Base-by-base conservation (phyloP, 441 rosid species). In the Iberis amara region DNA sequence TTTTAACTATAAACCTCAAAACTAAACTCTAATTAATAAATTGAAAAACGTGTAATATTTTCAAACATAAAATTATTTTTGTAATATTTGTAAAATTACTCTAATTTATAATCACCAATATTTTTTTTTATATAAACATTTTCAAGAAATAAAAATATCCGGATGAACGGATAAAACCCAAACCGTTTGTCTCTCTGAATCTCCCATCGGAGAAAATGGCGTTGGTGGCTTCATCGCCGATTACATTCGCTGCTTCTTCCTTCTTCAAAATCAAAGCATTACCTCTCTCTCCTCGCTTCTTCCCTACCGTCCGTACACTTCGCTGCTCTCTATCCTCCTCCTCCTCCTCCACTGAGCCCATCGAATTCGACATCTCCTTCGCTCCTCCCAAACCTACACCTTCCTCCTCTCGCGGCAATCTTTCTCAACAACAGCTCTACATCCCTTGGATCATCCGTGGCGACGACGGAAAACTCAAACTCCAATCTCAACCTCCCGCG, bases 401-500 rank as follows among this genome's bases (percentile, higher is more conserved):
- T 33, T 43, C 62, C 59, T 52, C 62, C 41, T 23, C 28, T 42
- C 61, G 15, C 49, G 54, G 41, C 11, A 59, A 15, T 35, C 5
- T 0, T 13, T 46, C 23, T 32, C n/a, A 33, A 11, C 74, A 68
- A 11, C 88, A 85, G 71, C 69, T 80, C 1, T 65, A 74, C 79
- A 79, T 89, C 63, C 97, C 97, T 13, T 86, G 95, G 94, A 86
- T 87, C 38, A 77, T 83, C 37, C 96, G 96, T 28, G 85, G 92
- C 11, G 95, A 83, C 46, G 90, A 85, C 58, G 98, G 95, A 2
- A 80, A 76, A 14, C 82, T 87, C 50, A 72, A 72, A 66, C 77
- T 90, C 49, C 96, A 79, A 51, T 53, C 79, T 10, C 80, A 85
- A 28, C 95, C 96, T 11, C 95, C 95, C 0, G 72, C 81, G 3